A percentile compares a stretch with the other conserved stretches of the same genome.
phyloP scores from a whole-genome alignment of 495 filamentous ascomycete genomes.

The Xylaria telfairii region DNA sequence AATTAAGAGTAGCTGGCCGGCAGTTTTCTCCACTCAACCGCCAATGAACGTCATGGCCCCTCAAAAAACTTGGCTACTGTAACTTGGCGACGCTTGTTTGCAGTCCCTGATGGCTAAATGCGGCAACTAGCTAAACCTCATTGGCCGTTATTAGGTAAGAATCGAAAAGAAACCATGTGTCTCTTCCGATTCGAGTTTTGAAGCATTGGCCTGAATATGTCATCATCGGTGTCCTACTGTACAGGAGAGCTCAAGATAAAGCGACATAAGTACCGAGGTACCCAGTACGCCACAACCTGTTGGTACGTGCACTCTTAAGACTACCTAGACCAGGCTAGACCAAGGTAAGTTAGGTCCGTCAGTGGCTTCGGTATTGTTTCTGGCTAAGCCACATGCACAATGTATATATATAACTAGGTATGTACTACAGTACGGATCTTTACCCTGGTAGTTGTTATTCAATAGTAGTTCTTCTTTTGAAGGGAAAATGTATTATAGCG shows the following conservation, averaged over 20 bases:
- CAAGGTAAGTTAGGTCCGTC: no score
- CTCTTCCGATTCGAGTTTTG: not conserved
- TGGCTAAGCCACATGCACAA: not conserved
- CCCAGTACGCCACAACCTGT: no score
- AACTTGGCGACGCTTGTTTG: slow-evolving; percentile 12
- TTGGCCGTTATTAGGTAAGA: not conserved
- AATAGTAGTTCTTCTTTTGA: no score
- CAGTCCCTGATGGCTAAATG: slow-evolving; percentile 2
- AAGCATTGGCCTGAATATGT: not conserved
- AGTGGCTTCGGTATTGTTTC: not conserved
- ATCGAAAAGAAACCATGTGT: not conserved
- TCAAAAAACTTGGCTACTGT: slow-evolving; percentile 18
- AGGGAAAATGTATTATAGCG: no score
- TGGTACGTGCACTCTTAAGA: no score
- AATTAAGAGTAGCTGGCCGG: not conserved
- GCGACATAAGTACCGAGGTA: no score
- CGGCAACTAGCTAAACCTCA: not conserved
- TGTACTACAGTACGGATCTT: no score
- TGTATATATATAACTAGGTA: not conserved
- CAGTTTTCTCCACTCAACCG: not conserved
- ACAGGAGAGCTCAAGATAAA: no score
- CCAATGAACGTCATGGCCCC: slow-evolving; percentile 12
- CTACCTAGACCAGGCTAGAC: no score
- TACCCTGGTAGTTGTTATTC: no score
- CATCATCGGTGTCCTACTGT: no score